A percentile compares a stretch with the other conserved stretches of the same genome.
phyloP scores from a whole-genome alignment of 495 filamentous ascomycete genomes.

The Thermochaetoides thermophila region DNA sequence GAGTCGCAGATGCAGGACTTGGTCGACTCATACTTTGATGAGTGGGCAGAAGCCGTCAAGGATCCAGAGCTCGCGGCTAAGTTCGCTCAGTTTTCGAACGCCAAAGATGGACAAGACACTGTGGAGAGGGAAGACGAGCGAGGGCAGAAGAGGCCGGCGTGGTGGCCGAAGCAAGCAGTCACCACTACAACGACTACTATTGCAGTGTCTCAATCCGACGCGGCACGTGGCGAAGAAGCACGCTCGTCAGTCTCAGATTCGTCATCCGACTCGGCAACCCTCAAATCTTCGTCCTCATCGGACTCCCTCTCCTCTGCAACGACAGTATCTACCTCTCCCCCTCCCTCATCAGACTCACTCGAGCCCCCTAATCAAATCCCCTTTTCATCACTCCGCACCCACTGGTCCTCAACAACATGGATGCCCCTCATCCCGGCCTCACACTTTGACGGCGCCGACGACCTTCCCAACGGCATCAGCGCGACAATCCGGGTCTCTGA shows the following conservation, averaged over 20 bases:
- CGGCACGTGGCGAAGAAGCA: no score
- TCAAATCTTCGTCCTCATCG: neutral
- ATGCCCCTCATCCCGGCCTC: slow-evolving; percentile 65
- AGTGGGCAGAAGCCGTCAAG: slow-evolving; percentile 80
- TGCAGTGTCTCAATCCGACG: no score
- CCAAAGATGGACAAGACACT: slow-evolving; percentile 49
- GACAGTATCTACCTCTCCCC: neutral
- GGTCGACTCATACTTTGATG: slow-evolving; percentile 82
- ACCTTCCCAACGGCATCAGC: slow-evolving; percentile 50
- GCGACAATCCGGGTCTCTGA: slow-evolving; percentile 73
- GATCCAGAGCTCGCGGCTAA: slow-evolving; percentile 50
- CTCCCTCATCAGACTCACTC: slow-evolving; percentile 7
- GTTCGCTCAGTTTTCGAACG: slow-evolving; percentile 87
- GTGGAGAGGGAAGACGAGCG: slow-evolving; percentile 64
- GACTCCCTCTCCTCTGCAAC: no score
- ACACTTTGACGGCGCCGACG: slow-evolving; percentile 54
- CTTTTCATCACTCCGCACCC: slow-evolving; percentile 47
- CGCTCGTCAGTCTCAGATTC: no score
- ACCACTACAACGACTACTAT: no score
- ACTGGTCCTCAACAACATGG: slow-evolving; percentile 68
- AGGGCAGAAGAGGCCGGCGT: slow-evolving; percentile 59
- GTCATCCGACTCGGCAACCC: neutral
- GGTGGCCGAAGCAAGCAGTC: slow-evolving; percentile 56
- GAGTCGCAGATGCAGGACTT: slow-evolving; percentile 84
- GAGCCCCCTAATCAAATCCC: slow-evolving; percentile 39